Base-by-base conservation (phyloP, 371 early-diverging fungal species). In the Batkoa obscura region DNA sequence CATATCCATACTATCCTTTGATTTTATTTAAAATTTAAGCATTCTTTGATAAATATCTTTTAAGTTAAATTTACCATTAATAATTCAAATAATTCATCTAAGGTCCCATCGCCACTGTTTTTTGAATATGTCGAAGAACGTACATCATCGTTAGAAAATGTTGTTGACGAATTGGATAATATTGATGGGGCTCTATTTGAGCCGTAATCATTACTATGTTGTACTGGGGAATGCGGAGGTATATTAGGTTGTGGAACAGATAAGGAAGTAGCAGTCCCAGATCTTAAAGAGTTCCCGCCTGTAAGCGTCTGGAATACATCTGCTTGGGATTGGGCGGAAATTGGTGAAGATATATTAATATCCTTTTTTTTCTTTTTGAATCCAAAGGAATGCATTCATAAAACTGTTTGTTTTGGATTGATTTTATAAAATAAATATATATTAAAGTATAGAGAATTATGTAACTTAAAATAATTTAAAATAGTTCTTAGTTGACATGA, bases 1-100 rank as follows among this genome's bases (percentile, higher is more conserved):
- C 10, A 55, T 10, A 46, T 56, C 55, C 55, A 52, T 58, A 17
- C 49, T 58, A 59, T 62, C 58, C 56, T 23, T 23, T 23, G 23
- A 23, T 23, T 23, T 23, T 23, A 23, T 23, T 23, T 23, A 23
- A 23, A 23, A 23, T 23, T 23, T 56, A 43, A 34, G 15, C 5
- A 23, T 6, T 12, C n/a, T 17, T 3, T 53, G 17, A 53, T 23
- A 13, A 53, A 35, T 53, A 15, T 10, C n/a, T 37, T 10, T 15
- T 13, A 39, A 53, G 15, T 33, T 3, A 38, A 15, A 53, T 23
- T 17, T 41, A 53, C 53, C 53, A 53, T 53, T 23, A 53, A 34
- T 5, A 34, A n/a, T 41, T 53, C 53, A 53, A 53, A 53, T 10
- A 53, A 39, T 15, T 53, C 53, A 12, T 53, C 53, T 5, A 53